Evolutionary conservation across 768 basidiomycete species (phyloP).

Genomic region (Royoungia palumana): DNA sequence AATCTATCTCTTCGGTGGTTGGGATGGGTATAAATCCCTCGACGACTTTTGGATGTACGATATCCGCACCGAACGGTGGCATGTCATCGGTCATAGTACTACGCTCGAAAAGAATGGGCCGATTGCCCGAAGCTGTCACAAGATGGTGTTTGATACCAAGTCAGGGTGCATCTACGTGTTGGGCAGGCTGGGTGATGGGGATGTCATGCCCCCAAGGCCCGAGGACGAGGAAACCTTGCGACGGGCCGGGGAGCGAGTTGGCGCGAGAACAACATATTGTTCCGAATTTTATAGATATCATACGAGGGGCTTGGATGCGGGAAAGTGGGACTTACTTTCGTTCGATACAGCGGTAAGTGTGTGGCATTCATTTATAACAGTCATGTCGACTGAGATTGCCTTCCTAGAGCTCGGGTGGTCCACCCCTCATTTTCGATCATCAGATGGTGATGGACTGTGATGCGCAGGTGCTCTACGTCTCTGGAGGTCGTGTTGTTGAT

Average conservation of each 20-base stretch:
- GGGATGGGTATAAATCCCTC: slow-evolving; percentile 67
- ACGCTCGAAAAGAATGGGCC: slow-evolving; percentile 61
- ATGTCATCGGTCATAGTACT: slow-evolving; percentile 52
- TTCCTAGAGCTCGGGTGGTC: slow-evolving; percentile 58
- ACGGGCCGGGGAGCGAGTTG: slow-evolving; percentile 20
- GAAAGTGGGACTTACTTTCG: slow-evolving; percentile 70
- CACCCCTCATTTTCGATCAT: slow-evolving; percentile 74
- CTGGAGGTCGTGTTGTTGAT: slow-evolving; percentile 71
- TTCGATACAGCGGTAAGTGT: slow-evolving; percentile 61
- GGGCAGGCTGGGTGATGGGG: slow-evolving; percentile 62
- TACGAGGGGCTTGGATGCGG: slow-evolving; percentile 37
- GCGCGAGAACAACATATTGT: slow-evolving; percentile 34
- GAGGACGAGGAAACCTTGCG: slow-evolving; percentile 20
- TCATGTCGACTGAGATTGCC: neutral
- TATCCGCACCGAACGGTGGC: slow-evolving; percentile 59
- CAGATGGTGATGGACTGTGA: slow-evolving; percentile 78
- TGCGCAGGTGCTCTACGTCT: slow-evolving; percentile 68
- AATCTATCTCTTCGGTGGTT: slow-evolving; percentile 79
- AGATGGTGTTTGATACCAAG: slow-evolving; percentile 75
- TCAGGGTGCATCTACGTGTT: slow-evolving; percentile 69
- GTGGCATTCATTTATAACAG: neutral
- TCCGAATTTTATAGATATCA: slow-evolving; percentile 77
- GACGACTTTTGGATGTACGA: slow-evolving; percentile 80
- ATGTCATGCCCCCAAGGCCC: slow-evolving; percentile 33
- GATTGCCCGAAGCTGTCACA: slow-evolving; percentile 70